These are phyloP conservation scores for Acanthamoeba royreba DNA, from an alignment of 208 protist genomes.

Conservation along the genomic window DNA sequence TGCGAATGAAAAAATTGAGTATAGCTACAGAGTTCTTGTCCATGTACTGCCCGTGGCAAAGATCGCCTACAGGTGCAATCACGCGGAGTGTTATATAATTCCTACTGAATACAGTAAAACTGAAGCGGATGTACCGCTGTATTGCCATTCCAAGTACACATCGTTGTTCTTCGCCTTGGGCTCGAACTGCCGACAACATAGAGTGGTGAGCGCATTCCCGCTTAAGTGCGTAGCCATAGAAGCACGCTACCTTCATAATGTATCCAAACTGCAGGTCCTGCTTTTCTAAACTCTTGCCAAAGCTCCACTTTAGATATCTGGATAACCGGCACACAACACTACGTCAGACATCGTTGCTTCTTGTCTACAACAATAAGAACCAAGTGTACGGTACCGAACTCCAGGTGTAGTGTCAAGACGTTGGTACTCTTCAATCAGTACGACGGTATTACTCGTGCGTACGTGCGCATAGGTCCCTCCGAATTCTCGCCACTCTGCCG, in stretches of 20 bases:
- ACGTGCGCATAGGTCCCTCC: conserved; percentile 52
- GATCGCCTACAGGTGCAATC: neutral
- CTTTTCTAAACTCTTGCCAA: conserved; percentile 62
- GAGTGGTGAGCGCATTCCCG: too few species aligned
- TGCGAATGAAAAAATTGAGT: conserved; percentile 64
- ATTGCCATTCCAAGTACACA: conserved; percentile 61
- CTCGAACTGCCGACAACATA: too few species aligned
- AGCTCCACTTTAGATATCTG: conserved; percentile 66
- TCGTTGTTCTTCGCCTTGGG: conserved; percentile 35
- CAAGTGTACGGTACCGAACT: neutral
- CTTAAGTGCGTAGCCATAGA: too few species aligned
- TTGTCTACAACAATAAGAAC: too few species aligned
- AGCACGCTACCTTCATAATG: conserved; percentile 67
- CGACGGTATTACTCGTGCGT: conserved; percentile 67
- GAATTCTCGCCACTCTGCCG: conserved; percentile 62
- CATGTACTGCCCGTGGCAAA: conserved; percentile 58
- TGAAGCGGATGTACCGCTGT: neutral
- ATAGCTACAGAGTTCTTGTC: conserved; percentile 34
- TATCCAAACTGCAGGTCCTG: conserved; percentile 63
- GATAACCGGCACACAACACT: neutral
- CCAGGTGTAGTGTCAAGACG: neutral
- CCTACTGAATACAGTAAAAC: neutral
- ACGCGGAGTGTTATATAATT: neutral
- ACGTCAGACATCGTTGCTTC: too few species aligned
- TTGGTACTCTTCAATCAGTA: conserved; percentile 55